Conservation (phyloP, 495 filamentous ascomycete genomes). For the Choiromyces venosus region DNA sequence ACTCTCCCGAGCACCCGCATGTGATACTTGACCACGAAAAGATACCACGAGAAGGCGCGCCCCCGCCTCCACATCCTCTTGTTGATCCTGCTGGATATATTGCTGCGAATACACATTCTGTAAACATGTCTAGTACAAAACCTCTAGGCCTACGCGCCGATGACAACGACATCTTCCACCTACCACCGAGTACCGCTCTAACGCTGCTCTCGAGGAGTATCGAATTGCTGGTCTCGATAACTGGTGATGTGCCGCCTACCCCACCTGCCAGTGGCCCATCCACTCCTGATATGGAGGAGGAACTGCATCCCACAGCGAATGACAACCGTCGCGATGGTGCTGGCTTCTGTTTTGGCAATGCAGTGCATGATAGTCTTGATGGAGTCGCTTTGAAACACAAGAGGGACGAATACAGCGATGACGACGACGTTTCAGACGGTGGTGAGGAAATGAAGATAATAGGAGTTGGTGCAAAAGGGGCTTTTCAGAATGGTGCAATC, state of each 20-base stretch:
- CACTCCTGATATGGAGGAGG: conserved; percentile 56
- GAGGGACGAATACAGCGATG: conserved; percentile 27
- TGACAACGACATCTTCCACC: conserved; percentile 59
- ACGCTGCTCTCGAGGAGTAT: conserved; percentile 68
- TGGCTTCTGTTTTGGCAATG: conserved; percentile 35
- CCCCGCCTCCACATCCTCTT: conserved; percentile 30
- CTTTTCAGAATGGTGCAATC: conserved; percentile 70
- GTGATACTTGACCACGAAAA: conserved; percentile 42
- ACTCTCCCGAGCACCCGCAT: conserved; percentile 39
- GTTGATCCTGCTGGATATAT: conserved; percentile 26
- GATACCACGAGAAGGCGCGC: conserved; percentile 34
- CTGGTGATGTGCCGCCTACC: conserved; percentile 69
- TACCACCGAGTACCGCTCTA: conserved; percentile 69
- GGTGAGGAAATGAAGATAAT: conserved; percentile 49
- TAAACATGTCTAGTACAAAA: conserved; percentile 33
- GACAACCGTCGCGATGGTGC: conserved; percentile 26
- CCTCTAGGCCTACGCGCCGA: conserved; percentile 37
- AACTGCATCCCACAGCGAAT: conserved; percentile 27
- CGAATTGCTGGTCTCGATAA: conserved; percentile 64
- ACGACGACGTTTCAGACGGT: conserved; percentile 40
- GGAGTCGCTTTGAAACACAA: conserved; percentile 45
- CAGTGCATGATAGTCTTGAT: conserved; percentile 42
- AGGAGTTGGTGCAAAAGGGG: conserved; percentile 57
- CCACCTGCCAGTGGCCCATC: conserved; percentile 57
- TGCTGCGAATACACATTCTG: conserved; percentile 31